Evolutionary conservation across 768 basidiomycete species (phyloP), one percentile per base, ranked within the genome.

Genomic region (Cystobasidium tubakii): DNA sequence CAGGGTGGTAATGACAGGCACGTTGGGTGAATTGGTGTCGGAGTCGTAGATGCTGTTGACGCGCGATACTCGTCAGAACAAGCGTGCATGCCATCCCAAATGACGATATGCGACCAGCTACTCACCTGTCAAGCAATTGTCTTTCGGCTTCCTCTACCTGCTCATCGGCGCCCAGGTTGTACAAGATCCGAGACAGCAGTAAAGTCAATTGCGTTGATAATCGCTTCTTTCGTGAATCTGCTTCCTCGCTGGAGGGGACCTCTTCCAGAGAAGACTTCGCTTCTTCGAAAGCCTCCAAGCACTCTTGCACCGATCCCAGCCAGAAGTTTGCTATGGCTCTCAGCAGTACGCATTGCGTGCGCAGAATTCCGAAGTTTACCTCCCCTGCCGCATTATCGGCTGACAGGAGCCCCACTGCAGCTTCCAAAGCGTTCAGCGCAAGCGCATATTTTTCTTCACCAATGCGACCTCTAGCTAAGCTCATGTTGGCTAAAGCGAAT

Each of bases 401-500:
- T 57, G 82, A 81, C 23, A 95, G 81, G 13, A 98, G 82, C 6
- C 89, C 90, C 21, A 89, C 82, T 1, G 85, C 88, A 62, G 85
- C 88, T 76, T 88, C 87, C 78, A 90, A 91, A 0, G 88, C 87
- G 70, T 88, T 86, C 3, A 87, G 78, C 1, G 90, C 87, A 4
- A 84, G 85, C 0, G 83, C 81, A 78, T 87, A 88, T 67, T 89
- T 85, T 15, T 83, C 82, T 1, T 84, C 78, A 0, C 88, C 83
- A n/a, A 95, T 82, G 23, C 86, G 85, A 29, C 95, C 80, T 12
- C 96, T 87, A 0, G 88, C 96, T 9, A 92, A 82, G 73, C 90
- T 95, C 27, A 86, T 83, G 75, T 93, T 90, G 0, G 93, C 90
- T 44, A 92, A 86, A 4, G 86, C 87, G 78, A 89, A 99, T 66